Percentiles rank a stretch among this genome's conserved stretches.
Conservation (phyloP, 805 yeast genomes). For the Wickerhamiella cacticola region DNA sequence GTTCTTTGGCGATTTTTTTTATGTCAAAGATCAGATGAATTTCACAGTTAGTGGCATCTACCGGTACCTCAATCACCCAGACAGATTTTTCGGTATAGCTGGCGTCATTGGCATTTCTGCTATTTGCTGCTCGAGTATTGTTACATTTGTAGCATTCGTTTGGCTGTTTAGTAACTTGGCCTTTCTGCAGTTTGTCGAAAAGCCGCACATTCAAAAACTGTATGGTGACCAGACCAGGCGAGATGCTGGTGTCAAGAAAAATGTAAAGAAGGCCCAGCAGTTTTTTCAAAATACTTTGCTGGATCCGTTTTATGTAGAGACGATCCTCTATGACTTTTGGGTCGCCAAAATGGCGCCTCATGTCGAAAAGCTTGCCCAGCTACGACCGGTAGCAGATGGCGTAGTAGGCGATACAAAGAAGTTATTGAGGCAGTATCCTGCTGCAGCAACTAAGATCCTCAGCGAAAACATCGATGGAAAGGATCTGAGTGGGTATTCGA, state of each 20-base stretch:
- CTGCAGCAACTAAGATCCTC: slow-evolving; percentile 26
- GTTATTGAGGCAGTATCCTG: slow-evolving; percentile 31
- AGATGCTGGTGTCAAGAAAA: slow-evolving; percentile 35
- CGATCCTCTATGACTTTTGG: slow-evolving; percentile 32
- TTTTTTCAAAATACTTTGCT: slow-evolving; percentile 26
- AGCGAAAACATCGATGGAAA: slow-evolving; percentile 21
- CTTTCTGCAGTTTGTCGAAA: slow-evolving; percentile 63
- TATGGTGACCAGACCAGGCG: slow-evolving; percentile 49
- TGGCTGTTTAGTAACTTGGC: slow-evolving; percentile 58
- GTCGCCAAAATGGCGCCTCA: slow-evolving; percentile 24
- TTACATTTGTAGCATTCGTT: slow-evolving; percentile 42
- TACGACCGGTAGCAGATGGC: slow-evolving; percentile 23
- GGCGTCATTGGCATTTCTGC: slow-evolving; percentile 66
- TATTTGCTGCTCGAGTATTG: slow-evolving; percentile 39
- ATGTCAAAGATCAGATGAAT: slow-evolving; percentile 38
- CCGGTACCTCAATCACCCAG: slow-evolving; percentile 72
- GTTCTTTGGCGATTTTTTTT: slow-evolving; percentile 78
- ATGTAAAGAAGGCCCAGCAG: slow-evolving; percentile 23
- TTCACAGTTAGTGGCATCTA: slow-evolving; percentile 71
- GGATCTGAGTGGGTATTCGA: slow-evolving; percentile 10
- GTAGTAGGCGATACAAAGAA: slow-evolving; percentile 26
- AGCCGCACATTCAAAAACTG: slow-evolving; percentile 61
- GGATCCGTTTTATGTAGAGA: slow-evolving; percentile 31
- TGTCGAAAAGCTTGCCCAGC: slow-evolving; percentile 13
- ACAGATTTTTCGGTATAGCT: slow-evolving; percentile 62